Base-by-base conservation (phyloP, 2,329 filamentous ascomycete species). In the Fusarium concolor region DNA sequence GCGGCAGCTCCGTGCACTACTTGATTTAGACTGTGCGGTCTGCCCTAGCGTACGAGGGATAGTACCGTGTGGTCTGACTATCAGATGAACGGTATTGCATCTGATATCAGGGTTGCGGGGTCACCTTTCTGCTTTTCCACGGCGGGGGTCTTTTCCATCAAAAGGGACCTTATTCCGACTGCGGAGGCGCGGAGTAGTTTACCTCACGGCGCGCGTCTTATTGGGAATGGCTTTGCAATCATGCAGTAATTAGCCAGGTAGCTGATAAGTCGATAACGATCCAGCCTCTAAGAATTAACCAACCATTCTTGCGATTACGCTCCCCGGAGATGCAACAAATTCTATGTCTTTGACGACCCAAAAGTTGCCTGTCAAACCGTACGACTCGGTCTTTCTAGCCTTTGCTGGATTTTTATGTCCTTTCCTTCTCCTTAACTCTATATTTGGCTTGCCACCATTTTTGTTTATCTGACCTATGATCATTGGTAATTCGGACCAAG, bases 111-210 rank as follows among this genome's bases (percentile, higher is more conserved):
- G 41, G 68, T 74, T 74, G 72, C 72, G 72, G 72, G 72, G 72
- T 73, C 67, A 52, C 24, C 43, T 56, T 67, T 73, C 47, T 70
- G 56, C 64, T 72, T 73, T 74, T 74, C 69, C 71, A 72, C 71
- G 63, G 71, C 58, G 53, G 46, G 62, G 49, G 46, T 33, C 33
- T 42, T 33, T 60, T 70, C 65, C 62, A 56, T 72, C 62, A 61
- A 70, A 66, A 46, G 18, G 24, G 57, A 42, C 29, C 56, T 70
- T 57, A 65, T 74, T 72, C 72, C 72, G 72, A 74, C 68, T 70
- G 69, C 72, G 72, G 72, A 74, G 72, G 57, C 68, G 70, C 70
- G 68, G 72, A 73, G 68, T 33, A 71, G 61, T 55, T 59, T 62
- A 62, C 58, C 44, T 29, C 43, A 17, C 18, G 31, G 52, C 26